A percentile compares a stretch with the other conserved stretches of the same genome.
phyloP scores from a whole-genome alignment of 768 basidiomycete species.

The Lactifluus subvellereus region DNA sequence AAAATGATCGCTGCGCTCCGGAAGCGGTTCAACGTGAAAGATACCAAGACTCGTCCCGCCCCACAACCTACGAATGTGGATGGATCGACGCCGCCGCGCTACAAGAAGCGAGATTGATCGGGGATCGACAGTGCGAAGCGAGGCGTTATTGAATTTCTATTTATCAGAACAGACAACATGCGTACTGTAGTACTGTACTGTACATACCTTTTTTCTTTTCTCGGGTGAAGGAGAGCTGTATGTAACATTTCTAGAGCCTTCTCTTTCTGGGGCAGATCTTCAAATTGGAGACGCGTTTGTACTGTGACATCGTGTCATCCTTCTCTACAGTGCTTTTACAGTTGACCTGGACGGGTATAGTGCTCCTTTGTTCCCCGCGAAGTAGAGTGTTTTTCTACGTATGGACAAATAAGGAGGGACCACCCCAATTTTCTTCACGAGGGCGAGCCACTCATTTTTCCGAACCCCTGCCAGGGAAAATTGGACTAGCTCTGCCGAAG shows the following conservation, averaged over 20 bases:
- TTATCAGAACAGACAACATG: background rate
- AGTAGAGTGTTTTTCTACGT: too few species aligned
- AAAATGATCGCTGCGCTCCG: constrained; percentile 66
- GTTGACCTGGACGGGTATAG: too few species aligned
- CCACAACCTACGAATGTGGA: background rate
- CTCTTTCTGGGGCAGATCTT: background rate
- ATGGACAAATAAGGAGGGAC: too few species aligned
- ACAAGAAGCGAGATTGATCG: background rate
- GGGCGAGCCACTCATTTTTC: too few species aligned
- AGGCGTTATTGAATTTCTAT: background rate
- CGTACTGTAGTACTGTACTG: too few species aligned
- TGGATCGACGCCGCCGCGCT: background rate
- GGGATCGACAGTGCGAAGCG: background rate
- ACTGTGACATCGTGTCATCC: too few species aligned
- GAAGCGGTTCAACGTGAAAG: constrained; percentile 46
- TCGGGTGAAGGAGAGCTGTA: background rate
- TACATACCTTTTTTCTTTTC: background rate
- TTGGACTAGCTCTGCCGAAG: too few species aligned
- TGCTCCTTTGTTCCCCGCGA: too few species aligned
- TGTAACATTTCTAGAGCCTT: background rate
- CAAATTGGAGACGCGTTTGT: background rate
- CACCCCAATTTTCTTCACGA: too few species aligned
- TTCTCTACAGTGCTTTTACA: too few species aligned
- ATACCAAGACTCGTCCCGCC: constrained; percentile 16
- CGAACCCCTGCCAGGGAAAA: too few species aligned